These are phyloP conservation scores for Athelia sp. DNA, from an alignment of 1,284 basidiomycete species.

Conservation along the genomic window DNA sequence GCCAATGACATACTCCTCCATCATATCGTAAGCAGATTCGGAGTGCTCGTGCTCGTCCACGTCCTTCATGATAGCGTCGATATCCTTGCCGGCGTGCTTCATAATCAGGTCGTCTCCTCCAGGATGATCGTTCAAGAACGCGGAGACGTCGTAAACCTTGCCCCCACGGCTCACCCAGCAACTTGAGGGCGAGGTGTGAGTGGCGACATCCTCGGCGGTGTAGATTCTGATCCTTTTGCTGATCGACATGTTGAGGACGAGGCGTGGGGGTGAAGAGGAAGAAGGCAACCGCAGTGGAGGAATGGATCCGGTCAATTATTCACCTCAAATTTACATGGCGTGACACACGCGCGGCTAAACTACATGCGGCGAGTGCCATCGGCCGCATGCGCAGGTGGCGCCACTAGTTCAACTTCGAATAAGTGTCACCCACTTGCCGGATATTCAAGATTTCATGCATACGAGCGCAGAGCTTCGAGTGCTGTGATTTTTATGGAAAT, in stretches of 20 bases:
- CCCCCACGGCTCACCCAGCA: conserved; percentile 75
- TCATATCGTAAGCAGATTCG: conserved; percentile 86
- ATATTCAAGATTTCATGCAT: too few relatives aligned
- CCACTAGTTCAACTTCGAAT: too few relatives aligned
- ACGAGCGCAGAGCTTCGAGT: too few relatives aligned
- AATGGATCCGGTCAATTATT: too few relatives aligned
- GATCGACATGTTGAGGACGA: conserved; percentile 29
- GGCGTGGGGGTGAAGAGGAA: too few relatives aligned
- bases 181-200: conserved; percentile 48
- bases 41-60: conserved; percentile 89
- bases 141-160: conserved; percentile 79
- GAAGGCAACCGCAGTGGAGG: too few relatives aligned
- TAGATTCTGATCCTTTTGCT: conserved; percentile 69
- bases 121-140: conserved; percentile 76
- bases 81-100: conserved; percentile 79
- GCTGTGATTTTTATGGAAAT: too few relatives aligned
- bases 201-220: conserved; percentile 63
- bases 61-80: conserved; percentile 82
- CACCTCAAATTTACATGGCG: too few relatives aligned
- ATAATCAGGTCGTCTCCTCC: conserved; percentile 84
- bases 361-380: too few relatives aligned
- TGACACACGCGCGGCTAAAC: too few relatives aligned
- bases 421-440: too few relatives aligned
- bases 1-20: conserved; percentile 85
- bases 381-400: too few relatives aligned